A percentile compares a stretch with the other conserved stretches of the same genome.
Evolutionary conservation across 1,284 basidiomycete species (phyloP).

Genomic region (Ceratobasidium sp.): DNA sequence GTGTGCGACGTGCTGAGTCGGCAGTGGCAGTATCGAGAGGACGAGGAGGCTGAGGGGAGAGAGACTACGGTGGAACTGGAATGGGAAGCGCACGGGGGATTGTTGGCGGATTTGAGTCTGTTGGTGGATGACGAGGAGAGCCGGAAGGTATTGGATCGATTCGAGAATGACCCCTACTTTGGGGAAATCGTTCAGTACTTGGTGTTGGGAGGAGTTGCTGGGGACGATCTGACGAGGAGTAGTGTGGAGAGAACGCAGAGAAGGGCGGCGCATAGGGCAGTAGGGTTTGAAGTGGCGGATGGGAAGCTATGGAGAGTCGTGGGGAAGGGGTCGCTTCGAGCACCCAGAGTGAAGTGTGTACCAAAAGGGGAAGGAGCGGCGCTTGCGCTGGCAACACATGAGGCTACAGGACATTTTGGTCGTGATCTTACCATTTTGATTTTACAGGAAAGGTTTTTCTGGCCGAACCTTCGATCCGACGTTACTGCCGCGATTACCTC

Average conservation of each 20-base stretch:
- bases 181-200: conserved; percentile 24
- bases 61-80: background rate
- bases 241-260: conserved; percentile 16
- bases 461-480: conserved; percentile 42
- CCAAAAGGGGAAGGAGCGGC: conserved; percentile 49
- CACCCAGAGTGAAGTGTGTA: conserved; percentile 52
- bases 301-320: conserved; percentile 46
- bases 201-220: background rate
- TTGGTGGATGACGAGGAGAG: conserved; percentile 7
- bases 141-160: background rate
- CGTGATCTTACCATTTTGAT: conserved; percentile 36
- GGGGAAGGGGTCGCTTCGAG: conserved; percentile 33
- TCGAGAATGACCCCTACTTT: conserved; percentile 5
- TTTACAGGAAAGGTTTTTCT: conserved; percentile 36
- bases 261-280: conserved; percentile 28
- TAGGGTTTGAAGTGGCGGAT: conserved; percentile 37
- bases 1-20: conserved; percentile 48
- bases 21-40: background rate
- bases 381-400: conserved; percentile 22
- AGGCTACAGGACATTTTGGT: conserved; percentile 38
- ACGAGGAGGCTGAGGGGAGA: background rate
- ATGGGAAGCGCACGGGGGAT: conserved; percentile 26
- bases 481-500: conserved; percentile 30
- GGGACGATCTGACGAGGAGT: conserved; percentile 5
- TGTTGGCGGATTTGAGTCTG: conserved; percentile 1